These are phyloP conservation scores for Darksidea phi DNA, from an alignment of 495 filamentous ascomycete species.

Conservation along the genomic window DNA sequence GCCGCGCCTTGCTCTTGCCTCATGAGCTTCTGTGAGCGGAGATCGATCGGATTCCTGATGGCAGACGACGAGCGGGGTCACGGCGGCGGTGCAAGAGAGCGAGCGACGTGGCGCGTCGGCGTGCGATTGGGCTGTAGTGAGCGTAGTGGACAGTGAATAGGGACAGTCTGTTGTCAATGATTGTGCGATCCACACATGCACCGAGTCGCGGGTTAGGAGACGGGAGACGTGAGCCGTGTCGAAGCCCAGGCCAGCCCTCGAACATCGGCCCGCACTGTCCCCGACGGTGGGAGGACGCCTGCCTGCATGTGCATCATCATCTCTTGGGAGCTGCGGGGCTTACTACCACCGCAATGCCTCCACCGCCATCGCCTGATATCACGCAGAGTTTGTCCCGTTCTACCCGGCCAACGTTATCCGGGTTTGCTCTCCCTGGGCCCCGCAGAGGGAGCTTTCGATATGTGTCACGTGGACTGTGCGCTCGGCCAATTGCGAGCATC, in stretches of 20 bases:
- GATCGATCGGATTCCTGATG: slow-evolving; percentile 6
- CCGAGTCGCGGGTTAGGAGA: too few relatives aligned
- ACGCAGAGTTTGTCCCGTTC: slow-evolving; percentile 2
- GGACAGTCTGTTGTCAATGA: background rate
- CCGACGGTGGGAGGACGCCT: too few relatives aligned
- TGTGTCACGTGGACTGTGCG: background rate
- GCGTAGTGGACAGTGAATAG: slow-evolving; percentile 12
- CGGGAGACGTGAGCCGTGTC: too few relatives aligned
- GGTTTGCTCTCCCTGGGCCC: slow-evolving; percentile 8
- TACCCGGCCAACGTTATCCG: background rate
- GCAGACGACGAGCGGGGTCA: slow-evolving; percentile 20
- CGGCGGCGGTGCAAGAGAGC: slow-evolving; percentile 5
- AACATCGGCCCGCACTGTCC: too few relatives aligned
- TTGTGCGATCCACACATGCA: background rate
- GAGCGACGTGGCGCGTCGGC: slow-evolving; percentile 4
- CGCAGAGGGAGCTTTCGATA: slow-evolving; percentile 1
- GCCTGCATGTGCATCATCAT: background rate
- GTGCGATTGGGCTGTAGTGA: slow-evolving; percentile 17
- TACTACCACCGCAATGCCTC: too few relatives aligned
- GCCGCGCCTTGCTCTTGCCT: slow-evolving; percentile 19
- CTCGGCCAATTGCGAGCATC: background rate
- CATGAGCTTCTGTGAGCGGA: slow-evolving; percentile 17
- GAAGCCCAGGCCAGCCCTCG: too few relatives aligned
- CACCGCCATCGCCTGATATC: background rate
- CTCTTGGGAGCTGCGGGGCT: too few relatives aligned